Conservation (phyloP, 306 rosid genomes). For the Mimosa pudica region DNA sequence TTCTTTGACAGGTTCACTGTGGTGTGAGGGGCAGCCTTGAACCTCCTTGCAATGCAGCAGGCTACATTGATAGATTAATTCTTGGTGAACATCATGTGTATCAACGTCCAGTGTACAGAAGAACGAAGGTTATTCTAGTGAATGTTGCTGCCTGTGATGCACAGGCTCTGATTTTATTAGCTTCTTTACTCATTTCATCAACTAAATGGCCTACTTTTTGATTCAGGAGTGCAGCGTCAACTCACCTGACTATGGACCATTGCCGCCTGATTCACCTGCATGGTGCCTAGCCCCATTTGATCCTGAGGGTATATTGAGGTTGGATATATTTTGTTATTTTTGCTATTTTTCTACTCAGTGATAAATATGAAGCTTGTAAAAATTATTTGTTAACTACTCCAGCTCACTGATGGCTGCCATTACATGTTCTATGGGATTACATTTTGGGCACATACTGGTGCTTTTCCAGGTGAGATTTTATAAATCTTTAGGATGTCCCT, state of each 20-base stretch:
- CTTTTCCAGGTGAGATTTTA: slow-evolving; percentile 54
- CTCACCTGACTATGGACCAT: slow-evolving; percentile 81
- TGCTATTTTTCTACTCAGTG: slow-evolving; percentile 1
- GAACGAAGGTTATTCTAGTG: slow-evolving; percentile 64
- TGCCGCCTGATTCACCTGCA: slow-evolving; percentile 66
- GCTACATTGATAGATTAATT: slow-evolving; percentile 65
- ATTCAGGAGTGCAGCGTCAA: slow-evolving; percentile 76
- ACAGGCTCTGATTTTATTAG: not conserved
- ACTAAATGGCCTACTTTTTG: slow-evolving; percentile 30
- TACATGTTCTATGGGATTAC: slow-evolving; percentile 75
- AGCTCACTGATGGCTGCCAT: slow-evolving; percentile 82
- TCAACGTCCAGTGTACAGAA: slow-evolving; percentile 77
- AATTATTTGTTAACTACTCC: slow-evolving; percentile 36
- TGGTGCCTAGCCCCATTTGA: slow-evolving; percentile 91
- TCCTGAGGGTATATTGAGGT: slow-evolving; percentile 84
- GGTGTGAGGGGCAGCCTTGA: slow-evolving; percentile 73
- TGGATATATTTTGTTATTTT: slow-evolving; percentile 10
- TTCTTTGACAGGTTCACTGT: slow-evolving; percentile 62
- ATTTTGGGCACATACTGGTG: slow-evolving; percentile 68
- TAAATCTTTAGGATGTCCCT: slow-evolving; percentile 24
- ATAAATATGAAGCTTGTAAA: slow-evolving; percentile 2
- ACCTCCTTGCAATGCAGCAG: slow-evolving; percentile 83
- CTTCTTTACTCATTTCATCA: slow-evolving; percentile 23
- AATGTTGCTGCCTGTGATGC: slow-evolving; percentile 35
- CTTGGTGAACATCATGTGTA: slow-evolving; percentile 70